Evolutionary conservation across 352 stramenopile genomes (phyloP), one percentile per base, ranked within the genome.

Genomic region (Blastocystis sp.): DNA sequence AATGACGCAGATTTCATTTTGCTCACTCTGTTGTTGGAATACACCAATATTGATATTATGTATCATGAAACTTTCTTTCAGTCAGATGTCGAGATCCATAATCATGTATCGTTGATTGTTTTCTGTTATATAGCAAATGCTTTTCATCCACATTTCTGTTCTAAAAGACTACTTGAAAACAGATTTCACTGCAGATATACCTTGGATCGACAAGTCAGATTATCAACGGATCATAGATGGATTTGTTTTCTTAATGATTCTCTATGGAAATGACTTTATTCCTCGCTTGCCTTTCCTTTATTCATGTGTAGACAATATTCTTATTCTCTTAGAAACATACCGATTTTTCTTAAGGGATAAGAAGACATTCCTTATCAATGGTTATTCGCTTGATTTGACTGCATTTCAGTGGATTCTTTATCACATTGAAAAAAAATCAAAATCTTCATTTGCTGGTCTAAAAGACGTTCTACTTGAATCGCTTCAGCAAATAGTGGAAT

Each of bases 191-290:
- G 53, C 59, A 55, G 87, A 39, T 26, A n/a, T 6, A n/a, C 34
- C 9, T 26, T 90, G 50, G 91, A 91, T 89, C 56, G 89, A 3
- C 56, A 53, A 68, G n/a, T 77, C 89, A 50, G 91, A 96, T 90
- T 87, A 95, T n/a, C 97, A 99, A 91, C 93, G 96, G 26, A 95
- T 98, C 82, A 95, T 99, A 87, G 97, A 99, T 92, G 97, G 99
- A 90, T 99, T 99, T 91, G 97, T 99, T 11, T 94, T 99, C 89
- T 93, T 99, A 70, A 98, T 96, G 20, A 99, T 98, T 90, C 92
- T 99, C 59, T 94, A 98, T 4, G 97, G 97, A 54, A 99, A 99
- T 92, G 97, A 99, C 90, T 99, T 99, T 80, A 95, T 99, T 82
- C 97, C 97, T 13, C 97, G 99, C 90, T 95, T 98, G 87, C 97